phyloP scores from a whole-genome alignment of 257 asterid genomes.

The Apocynum venetum region DNA sequence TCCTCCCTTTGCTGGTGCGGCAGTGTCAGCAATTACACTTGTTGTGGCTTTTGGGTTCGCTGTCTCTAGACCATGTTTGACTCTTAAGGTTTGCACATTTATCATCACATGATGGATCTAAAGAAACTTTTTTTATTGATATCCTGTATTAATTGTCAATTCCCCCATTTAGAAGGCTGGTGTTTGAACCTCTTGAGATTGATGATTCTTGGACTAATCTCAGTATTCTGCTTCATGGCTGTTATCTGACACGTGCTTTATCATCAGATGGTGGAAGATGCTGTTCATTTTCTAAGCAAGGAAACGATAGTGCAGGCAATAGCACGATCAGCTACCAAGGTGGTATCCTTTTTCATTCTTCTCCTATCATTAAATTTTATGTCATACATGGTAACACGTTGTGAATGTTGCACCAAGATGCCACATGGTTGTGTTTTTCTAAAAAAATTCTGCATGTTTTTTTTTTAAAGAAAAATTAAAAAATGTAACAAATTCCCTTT shows the following conservation, averaged over 20 bases:
- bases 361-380: background rate
- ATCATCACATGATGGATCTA: background rate
- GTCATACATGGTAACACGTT: background rate
- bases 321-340: conserved; percentile 98
- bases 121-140: background rate
- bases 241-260: conserved; percentile 15
- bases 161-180: background rate
- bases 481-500: too few relatives aligned
- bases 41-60: conserved; percentile 99
- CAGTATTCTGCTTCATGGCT: background rate
- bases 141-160: background rate
- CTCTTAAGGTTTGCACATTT: conserved; percentile 74
- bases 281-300: conserved; percentile 94
- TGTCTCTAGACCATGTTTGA: conserved; percentile 94
- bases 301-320: conserved; percentile 92
- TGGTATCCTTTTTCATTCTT: conserved; percentile 18
- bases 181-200: background rate
- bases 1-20: conserved; percentile 99
- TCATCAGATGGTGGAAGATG: conserved; percentile 95
- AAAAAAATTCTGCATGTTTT: background rate
- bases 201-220: background rate
- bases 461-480: too few relatives aligned
- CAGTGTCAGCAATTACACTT: conserved; percentile 94
- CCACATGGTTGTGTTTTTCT: background rate
- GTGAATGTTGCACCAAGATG: background rate